Conservation (phyloP, 2,329 filamentous ascomycete species). For the Colletotrichum sp. region DNA sequence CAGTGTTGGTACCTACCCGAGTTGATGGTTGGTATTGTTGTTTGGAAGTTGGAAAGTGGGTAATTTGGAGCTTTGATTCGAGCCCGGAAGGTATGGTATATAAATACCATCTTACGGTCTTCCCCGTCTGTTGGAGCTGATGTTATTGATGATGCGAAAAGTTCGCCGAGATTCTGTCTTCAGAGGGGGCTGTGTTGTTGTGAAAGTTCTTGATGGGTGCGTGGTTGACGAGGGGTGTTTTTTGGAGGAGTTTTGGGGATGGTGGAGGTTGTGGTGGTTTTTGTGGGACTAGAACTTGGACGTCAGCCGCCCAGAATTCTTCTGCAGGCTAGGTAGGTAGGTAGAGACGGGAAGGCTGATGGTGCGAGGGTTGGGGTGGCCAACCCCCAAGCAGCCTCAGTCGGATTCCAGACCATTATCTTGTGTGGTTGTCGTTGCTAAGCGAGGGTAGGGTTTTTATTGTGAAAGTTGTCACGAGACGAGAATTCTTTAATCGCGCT, state of each 20-base stretch:
- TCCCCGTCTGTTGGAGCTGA: neutral
- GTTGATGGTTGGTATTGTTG: neutral
- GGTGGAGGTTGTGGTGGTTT: neutral
- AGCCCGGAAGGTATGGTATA: neutral
- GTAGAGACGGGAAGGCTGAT: neutral
- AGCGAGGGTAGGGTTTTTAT: neutral
- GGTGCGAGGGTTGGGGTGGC: neutral
- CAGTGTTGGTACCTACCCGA: neutral
- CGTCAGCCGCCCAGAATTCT: neutral
- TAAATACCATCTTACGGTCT: neutral
- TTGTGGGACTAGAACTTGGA: neutral
- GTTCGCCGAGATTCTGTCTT: neutral
- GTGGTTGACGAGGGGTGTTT: neutral
- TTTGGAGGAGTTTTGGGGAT: neutral
- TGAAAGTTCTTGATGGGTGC: neutral
- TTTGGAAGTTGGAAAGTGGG: neutral
- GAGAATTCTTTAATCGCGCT: neutral
- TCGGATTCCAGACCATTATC: neutral
- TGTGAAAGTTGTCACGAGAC: neutral
- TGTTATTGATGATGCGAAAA: neutral
- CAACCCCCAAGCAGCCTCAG: neutral
- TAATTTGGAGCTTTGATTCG: neutral
- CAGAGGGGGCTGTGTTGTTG: neutral
- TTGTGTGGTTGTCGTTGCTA: neutral
- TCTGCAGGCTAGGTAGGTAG: too few species aligned